phyloP scores from a whole-genome alignment of 148 eudicot genomes.

The Euryodendron excelsum region DNA sequence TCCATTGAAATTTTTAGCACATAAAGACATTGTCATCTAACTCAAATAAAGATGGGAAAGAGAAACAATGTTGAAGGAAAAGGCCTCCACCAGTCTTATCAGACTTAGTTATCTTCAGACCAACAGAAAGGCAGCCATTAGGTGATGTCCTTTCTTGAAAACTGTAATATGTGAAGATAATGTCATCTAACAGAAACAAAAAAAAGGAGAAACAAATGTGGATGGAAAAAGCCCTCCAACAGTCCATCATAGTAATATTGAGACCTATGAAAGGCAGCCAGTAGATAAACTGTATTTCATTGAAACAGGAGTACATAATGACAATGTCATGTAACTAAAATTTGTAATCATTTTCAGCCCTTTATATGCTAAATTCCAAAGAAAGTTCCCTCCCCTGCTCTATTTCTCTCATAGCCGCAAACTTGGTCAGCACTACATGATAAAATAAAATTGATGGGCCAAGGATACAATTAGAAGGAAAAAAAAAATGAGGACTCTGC shows the following conservation, averaged over 20 bases:
- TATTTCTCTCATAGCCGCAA: conserved; percentile 11
- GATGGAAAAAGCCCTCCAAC: background rate
- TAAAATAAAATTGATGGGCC: conserved; percentile 7
- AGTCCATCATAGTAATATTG: background rate
- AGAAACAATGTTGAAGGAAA: background rate
- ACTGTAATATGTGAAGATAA: background rate
- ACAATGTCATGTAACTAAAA: conserved; percentile 15
- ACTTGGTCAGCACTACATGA: conserved; percentile 17
- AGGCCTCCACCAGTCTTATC: background rate
- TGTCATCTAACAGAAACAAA: background rate
- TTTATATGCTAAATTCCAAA: conserved; percentile 16
- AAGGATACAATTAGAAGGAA: conserved; percentile 6
- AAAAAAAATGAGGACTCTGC: conserved; percentile 3
- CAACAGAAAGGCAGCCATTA: background rate
- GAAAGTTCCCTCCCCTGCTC: conserved; percentile 6
- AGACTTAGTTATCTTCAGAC: background rate
- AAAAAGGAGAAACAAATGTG: background rate
- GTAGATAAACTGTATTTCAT: conserved; percentile 1
- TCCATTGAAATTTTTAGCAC: background rate
- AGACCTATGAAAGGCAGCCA: too few relatives aligned
- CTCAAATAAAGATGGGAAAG: background rate
- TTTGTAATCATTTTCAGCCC: conserved; percentile 20
- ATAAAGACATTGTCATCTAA: background rate
- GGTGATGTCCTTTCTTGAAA: background rate
- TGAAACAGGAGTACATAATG: conserved; percentile 23